Evolutionary conservation across 176 grass and related monocot genomes (phyloP).

Genomic region (Neostapfia colusana): DNA sequence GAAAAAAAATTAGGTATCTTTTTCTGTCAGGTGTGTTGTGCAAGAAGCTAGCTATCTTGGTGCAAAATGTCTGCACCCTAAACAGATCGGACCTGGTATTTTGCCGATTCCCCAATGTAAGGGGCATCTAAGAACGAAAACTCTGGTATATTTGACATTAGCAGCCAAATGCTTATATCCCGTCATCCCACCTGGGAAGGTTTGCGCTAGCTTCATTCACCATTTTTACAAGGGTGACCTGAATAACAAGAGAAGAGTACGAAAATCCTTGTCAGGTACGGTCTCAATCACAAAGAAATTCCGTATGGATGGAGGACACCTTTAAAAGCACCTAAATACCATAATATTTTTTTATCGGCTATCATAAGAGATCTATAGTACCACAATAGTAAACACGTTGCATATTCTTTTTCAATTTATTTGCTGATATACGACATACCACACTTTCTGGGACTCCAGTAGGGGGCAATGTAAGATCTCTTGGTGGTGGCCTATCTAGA

Average conservation of each 20-base stretch:
- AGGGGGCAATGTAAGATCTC: slow-evolving; percentile 81
- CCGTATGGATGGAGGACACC: background rate
- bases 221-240: slow-evolving; percentile 85
- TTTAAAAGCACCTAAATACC: background rate
- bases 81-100: background rate
- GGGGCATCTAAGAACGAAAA: background rate
- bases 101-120: background rate
- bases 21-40: slow-evolving; percentile 44
- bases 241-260: slow-evolving; percentile 10
- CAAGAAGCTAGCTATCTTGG: background rate
- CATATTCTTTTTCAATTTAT: background rate
- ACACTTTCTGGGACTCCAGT: slow-evolving; percentile 97
- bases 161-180: slow-evolving; percentile 41
- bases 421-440: slow-evolving; percentile 51
- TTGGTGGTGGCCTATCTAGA: slow-evolving; percentile 62
- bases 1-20: slow-evolving; percentile 34
- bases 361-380: background rate
- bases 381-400: too few relatives aligned
- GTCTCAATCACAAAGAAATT: background rate
- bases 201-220: slow-evolving; percentile 85
- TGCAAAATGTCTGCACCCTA: background rate
- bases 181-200: slow-evolving; percentile 81
- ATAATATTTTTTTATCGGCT: background rate
- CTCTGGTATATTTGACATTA: slow-evolving; percentile 22
- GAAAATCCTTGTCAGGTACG: background rate